A percentile compares a stretch with the other conserved stretches of the same genome.
phyloP scores from a whole-genome alignment of 805 yeast species.

The Kregervanrija delftensis region DNA sequence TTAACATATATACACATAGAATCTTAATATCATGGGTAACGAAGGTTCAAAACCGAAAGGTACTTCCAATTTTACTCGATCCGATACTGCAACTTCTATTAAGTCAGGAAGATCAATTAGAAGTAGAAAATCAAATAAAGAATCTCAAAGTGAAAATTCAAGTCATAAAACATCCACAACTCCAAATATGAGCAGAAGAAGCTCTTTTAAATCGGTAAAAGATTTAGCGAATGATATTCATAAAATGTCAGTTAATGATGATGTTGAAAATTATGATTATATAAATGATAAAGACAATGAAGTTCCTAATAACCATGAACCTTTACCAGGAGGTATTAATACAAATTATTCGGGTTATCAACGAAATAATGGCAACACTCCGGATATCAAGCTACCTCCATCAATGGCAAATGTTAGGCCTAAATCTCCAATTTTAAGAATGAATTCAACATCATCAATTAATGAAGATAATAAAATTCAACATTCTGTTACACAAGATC shows the following conservation, averaged over 20 bases:
- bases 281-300: conserved; percentile 13
- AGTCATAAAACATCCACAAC: conserved; percentile 15
- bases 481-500: conserved; percentile 8
- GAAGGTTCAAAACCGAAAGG: conserved; percentile 27
- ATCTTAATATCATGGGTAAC: conserved; percentile 23
- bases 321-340: conserved; percentile 2
- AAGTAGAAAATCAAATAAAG: conserved; percentile 20
- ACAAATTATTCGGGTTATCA: conserved; percentile 3
- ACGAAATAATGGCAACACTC: neutral
- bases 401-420: conserved; percentile 29
- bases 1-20: neutral
- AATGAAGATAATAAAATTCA: conserved; percentile 12
- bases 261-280: conserved; percentile 16
- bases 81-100: conserved; percentile 27
- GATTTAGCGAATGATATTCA: conserved; percentile 15
- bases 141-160: conserved; percentile 15
- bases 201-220: conserved; percentile 17
- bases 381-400: conserved; percentile 23
- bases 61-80: conserved; percentile 21
- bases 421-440: conserved; percentile 27
- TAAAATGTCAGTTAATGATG: conserved; percentile 7
- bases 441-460: conserved; percentile 25
- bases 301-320: neutral
- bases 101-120: conserved; percentile 25
- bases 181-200: conserved; percentile 21